Base-by-base conservation (phyloP, 768 basidiomycete species). In the Dentipellis sp. region DNA sequence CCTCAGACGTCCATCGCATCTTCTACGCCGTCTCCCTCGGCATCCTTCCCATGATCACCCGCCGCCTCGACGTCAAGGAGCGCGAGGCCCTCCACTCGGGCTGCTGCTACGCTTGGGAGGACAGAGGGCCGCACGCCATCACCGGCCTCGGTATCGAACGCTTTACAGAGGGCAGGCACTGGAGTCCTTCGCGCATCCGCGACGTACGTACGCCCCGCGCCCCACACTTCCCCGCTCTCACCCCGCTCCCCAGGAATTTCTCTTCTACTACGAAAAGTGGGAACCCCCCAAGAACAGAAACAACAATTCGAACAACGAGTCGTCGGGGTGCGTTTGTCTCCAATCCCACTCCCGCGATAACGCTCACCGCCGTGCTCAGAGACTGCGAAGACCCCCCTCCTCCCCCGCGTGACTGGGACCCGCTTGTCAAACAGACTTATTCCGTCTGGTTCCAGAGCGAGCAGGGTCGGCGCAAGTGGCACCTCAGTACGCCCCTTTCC, bases 31-130 rank as follows among this genome's bases (percentile, higher is more conserved):
- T 91, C 52, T 84, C 86, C 10, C 75, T 75, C 58, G 77, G 82
- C 63, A 66, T 74, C 55, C 75, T 91, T 45, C 86, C 87, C 50
- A 78, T 91, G 65, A 88, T 90, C 65, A 87, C 85, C 19, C 81
- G 89, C 55, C 83, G 89, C 8, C 78, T 92, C 62, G 89, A 91
- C 66, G 85, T 85, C 46, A 88, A 91, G 66, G 89, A 91, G 68
- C 80, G 89, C 58, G 62, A 68, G 35, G 69, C 69, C 16, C 86
- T 92, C 63, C 62, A 76, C 16, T 79, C 89, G 0, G 89, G 89
- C 22, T 88, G 88, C 62, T 86, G 91, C 21, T 91, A 90, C 62
- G 86, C 91, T 58, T 92, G 90, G 89, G 89, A 92, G 66, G 89
- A 92, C 62, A 84, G 88, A 59, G 86, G 86, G 22, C 86, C 88